These are phyloP conservation scores for Candida insectorum DNA, from an alignment of 805 yeast genomes.

Conservation along the genomic window DNA sequence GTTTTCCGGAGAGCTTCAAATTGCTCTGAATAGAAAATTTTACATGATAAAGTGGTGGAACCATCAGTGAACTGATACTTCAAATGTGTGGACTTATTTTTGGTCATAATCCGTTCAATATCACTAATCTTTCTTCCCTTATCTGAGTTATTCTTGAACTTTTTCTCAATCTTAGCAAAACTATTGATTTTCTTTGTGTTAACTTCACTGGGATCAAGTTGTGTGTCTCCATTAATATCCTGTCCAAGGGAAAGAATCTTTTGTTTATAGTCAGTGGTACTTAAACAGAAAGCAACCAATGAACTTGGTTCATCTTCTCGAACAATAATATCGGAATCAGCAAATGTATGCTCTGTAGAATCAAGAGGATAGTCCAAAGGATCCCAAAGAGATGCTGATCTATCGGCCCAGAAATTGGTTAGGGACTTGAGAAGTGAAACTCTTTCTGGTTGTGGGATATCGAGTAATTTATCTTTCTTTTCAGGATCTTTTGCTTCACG, in stretches of 20 bases:
- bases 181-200: constrained; percentile 31
- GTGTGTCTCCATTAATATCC: constrained; percentile 7
- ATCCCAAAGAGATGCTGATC: constrained; percentile 94
- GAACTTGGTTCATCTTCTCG: constrained; percentile 97
- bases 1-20: constrained; percentile 89
- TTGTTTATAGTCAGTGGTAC: constrained; percentile 75
- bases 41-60: constrained; percentile 78
- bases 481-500: neutral
- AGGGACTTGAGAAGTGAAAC: constrained; percentile 78
- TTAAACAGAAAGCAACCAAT: constrained; percentile 85
- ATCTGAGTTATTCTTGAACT: constrained; percentile 30
- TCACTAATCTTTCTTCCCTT: constrained; percentile 24
- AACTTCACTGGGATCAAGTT: constrained; percentile 13
- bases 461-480: constrained; percentile 5
- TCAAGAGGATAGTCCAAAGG: constrained; percentile 81
- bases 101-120: constrained; percentile 70
- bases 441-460: constrained; percentile 52
- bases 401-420: constrained; percentile 94
- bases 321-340: constrained; percentile 89
- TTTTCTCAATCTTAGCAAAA: constrained; percentile 40
- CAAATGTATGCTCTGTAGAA: constrained; percentile 84
- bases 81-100: constrained; percentile 83
- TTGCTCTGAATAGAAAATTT: constrained; percentile 92
- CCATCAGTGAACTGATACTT: constrained; percentile 91
- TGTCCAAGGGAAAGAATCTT: constrained; percentile 43